Conservation (phyloP, 1,284 basidiomycete genomes). For the Peniophora sp. region DNA sequence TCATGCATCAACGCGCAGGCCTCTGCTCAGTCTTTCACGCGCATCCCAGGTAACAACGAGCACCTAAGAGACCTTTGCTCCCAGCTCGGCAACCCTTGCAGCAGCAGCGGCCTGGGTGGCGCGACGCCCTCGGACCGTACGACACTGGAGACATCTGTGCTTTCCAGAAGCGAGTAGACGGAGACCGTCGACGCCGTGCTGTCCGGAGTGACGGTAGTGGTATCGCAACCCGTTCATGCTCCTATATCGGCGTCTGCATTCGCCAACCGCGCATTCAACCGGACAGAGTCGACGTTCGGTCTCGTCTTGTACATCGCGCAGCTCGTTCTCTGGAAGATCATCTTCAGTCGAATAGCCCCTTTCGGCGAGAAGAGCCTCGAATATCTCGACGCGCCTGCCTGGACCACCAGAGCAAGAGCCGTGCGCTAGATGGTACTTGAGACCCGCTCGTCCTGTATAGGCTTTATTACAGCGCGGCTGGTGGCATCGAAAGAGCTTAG, state of each 20-base stretch:
- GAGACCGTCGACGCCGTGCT: conserved; percentile 85
- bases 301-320: conserved; percentile 71
- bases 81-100: conserved; percentile 4
- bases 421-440: conserved; percentile 96
- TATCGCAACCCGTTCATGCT: conserved; percentile 97
- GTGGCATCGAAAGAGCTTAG: conserved; percentile 94
- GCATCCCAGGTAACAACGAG: too few species aligned
- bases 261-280: conserved; percentile 85
- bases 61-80: too few species aligned
- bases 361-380: conserved; percentile 57
- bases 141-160: conserved; percentile 50
- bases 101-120: conserved; percentile 12
- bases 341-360: conserved; percentile 33
- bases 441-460: conserved; percentile 94
- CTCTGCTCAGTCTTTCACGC: too few species aligned
- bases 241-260: conserved; percentile 92
- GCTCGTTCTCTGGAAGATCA: conserved; percentile 52
- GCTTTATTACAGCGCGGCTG: conserved; percentile 97
- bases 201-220: conserved; percentile 95
- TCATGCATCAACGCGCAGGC: too few species aligned
- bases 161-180: conserved; percentile 78
- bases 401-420: conserved; percentile 91
- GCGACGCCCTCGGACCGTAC: conserved; percentile 10
- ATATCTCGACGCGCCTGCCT: conserved; percentile 68
- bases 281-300: conserved; percentile 76